Evolutionary conservation across 352 stramenopile species (phyloP), one percentile per base, ranked within the genome.

Genomic region (Phytophthora boehmeriae): DNA sequence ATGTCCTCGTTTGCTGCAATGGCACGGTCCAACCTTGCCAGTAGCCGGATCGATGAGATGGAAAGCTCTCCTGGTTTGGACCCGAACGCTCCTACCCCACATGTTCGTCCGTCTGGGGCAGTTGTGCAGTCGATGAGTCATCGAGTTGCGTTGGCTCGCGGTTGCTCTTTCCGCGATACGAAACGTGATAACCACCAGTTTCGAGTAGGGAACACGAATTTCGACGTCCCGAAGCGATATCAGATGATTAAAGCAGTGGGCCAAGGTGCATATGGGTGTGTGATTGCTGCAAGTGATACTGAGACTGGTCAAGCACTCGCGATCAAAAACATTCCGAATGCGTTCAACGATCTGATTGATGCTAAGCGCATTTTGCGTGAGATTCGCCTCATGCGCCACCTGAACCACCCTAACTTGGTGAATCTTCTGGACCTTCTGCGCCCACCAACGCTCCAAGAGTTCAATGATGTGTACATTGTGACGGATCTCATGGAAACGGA

Each of bases 301-400:
- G 84, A 93, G 51, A 95, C 88, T 1, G 86, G 90, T 1, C 82
- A 89, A 46, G 88, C 94, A 51, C 89, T 98, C 25, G 96, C 94
- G 5, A 98, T 98, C 66, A 98, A 98, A 73, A 98, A 98, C 80
- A 92, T 98, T 13, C 92, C 94, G 27, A 97, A 97, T 60, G 94
- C 94, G 4, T 97, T 97, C 53, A 93, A 94, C 34, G 87, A 96
- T 60, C 63, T 95, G 27, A 90, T 93, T 38, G 89, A 96, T 58
- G 84, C 87, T 14, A 95, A 95, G 76, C 86, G 87, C 22, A 96
- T 94, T 53, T 63, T 96, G 39, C 83, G 88, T 30, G 89, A 96
- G 68, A 92, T 96, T 28, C 86, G 89, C 9, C 73, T 96, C 32
- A 95, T 96, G 87, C 87, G 87, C 9, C 89, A 95, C 49, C 57